Evolutionary conservation across 129 eudicot genomes (phyloP).

Genomic region (Escallonia rubra): DNA sequence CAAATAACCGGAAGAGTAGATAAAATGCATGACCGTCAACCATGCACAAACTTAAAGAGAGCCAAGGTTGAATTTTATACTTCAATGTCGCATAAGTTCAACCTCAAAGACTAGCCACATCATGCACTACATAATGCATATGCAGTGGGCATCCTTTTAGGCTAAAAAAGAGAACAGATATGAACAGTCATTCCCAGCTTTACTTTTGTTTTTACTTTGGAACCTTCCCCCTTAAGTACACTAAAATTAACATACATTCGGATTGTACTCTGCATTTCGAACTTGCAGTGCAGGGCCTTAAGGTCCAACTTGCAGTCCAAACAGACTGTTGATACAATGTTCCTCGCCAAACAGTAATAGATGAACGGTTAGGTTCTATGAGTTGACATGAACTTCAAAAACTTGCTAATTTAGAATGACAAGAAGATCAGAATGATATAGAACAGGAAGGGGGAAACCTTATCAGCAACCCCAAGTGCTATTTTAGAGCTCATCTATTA

Average conservation of each 20-base stretch:
- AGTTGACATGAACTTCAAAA: not conserved
- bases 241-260: slow-evolving; percentile 50
- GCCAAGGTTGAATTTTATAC: too few relatives aligned
- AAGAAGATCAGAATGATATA: not conserved
- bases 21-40: too few relatives aligned
- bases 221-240: not conserved
- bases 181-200: too few relatives aligned
- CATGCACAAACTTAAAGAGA: too few relatives aligned
- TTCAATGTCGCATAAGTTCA: too few relatives aligned
- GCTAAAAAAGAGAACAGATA: too few relatives aligned
- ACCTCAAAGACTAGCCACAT: too few relatives aligned
- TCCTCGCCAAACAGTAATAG: slow-evolving; percentile 30
- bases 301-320: slow-evolving; percentile 84
- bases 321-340: slow-evolving; percentile 84
- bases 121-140: too few relatives aligned
- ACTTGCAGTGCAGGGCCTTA: slow-evolving; percentile 77
- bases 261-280: slow-evolving; percentile 90
- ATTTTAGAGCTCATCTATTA: not conserved
- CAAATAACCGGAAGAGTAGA: too few relatives aligned
- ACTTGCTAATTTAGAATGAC: not conserved
- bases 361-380: not conserved
- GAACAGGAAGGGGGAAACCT: not conserved
- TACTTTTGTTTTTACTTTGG: too few relatives aligned
- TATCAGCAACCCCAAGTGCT: not conserved
- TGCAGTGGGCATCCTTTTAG: too few relatives aligned